Conservation (phyloP, 176 grass and related monocot species). For the Oropetium thomaeum region DNA sequence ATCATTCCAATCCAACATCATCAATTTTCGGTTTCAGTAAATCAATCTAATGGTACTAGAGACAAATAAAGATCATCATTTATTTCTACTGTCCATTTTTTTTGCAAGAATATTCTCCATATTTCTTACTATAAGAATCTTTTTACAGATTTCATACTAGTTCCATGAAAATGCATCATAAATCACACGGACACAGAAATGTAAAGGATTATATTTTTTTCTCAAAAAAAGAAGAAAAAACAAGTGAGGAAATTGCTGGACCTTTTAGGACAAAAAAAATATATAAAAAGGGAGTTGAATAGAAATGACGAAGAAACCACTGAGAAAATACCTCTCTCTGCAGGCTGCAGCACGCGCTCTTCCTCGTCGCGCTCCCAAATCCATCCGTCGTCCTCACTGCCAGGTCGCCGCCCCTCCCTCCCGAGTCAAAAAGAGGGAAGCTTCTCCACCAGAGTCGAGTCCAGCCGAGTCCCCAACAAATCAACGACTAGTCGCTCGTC, state of each 20-base stretch:
- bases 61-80: not conserved
- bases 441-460: slow-evolving; percentile 35
- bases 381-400: slow-evolving; percentile 10
- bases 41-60: not conserved
- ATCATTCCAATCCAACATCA: not conserved
- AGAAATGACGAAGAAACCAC: not conserved
- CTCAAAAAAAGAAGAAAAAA: not conserved
- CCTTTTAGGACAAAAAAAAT: not conserved
- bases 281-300: not conserved
- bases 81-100: not conserved
- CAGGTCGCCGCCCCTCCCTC: slow-evolving; percentile 37
- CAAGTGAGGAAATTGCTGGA: not conserved
- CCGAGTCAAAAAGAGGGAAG: slow-evolving; percentile 54
- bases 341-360: slow-evolving; percentile 9
- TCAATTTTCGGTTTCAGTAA: not conserved
- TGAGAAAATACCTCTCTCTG: not conserved
- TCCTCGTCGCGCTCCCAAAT: slow-evolving; percentile 5
- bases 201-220: not conserved
- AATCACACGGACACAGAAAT: not conserved
- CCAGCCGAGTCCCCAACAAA: slow-evolving; percentile 10
- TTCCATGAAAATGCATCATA: not conserved
- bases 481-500: slow-evolving; percentile 43
- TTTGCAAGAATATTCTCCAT: no score
- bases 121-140: not conserved
- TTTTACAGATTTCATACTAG: not conserved